Conservation (phyloP, 306 rosid genomes). For the Quillaja saponaria region DNA sequence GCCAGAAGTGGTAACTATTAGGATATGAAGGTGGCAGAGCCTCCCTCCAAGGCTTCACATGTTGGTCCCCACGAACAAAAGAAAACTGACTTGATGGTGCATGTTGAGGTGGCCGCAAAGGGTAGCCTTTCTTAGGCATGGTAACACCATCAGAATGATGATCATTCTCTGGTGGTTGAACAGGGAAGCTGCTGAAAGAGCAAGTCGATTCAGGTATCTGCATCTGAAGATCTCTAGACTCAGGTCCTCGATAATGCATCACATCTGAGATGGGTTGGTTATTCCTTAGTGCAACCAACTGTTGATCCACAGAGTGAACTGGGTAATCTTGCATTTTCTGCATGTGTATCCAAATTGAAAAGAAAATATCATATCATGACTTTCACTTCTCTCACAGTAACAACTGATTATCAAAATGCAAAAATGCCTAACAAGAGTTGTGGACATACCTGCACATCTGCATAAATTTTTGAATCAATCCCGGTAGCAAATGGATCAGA, state of each 20-base stretch:
- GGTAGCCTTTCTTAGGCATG: conserved; percentile 54
- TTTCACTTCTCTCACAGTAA: conserved; percentile 6
- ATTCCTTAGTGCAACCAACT: conserved; percentile 51
- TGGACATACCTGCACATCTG: conserved; percentile 55
- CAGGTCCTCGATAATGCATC: conserved; percentile 48
- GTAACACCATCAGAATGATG: conserved; percentile 45
- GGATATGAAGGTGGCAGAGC: conserved; percentile 63
- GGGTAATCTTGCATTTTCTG: conserved; percentile 53
- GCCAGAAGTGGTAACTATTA: conserved; percentile 54
- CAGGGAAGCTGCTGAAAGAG: conserved; percentile 51
- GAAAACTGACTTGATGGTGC: conserved; percentile 77
- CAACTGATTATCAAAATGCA: conserved; percentile 6
- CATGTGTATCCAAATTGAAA: conserved; percentile 33
- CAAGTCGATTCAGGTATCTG: conserved; percentile 55
- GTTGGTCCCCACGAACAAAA: conserved; percentile 66
- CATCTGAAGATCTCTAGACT: conserved; percentile 64
- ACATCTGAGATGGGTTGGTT: conserved; percentile 56
- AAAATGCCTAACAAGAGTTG: conserved; percentile 10
- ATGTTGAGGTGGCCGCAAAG: conserved; percentile 72
- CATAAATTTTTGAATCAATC: conserved; percentile 53
- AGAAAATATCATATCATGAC: conserved; percentile 22
- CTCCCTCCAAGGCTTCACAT: conserved; percentile 62
- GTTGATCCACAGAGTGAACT: conserved; percentile 48
- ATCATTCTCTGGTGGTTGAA: conserved; percentile 48
- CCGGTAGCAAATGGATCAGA: conserved; percentile 45